Evolutionary conservation across 768 basidiomycete species (phyloP).

Genomic region (Rhizopogon rudus): DNA sequence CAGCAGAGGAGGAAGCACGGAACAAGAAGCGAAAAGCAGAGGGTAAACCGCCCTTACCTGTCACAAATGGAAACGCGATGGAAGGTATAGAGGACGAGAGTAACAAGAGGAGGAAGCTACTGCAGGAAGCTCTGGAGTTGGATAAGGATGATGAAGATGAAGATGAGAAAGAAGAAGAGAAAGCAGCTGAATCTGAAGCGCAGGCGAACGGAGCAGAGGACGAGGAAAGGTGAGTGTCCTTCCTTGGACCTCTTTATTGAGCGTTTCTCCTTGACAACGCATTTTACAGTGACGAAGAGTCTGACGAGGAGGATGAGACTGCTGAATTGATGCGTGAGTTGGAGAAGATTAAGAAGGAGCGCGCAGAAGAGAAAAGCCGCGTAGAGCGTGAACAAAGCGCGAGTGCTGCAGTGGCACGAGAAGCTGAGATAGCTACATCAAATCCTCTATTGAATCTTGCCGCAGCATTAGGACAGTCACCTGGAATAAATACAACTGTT

Average conservation of each 20-base stretch:
- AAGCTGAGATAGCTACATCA: constrained; percentile 78
- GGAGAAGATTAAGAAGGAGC: constrained; percentile 97
- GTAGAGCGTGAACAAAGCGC: constrained; percentile 74
- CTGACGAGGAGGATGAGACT: constrained; percentile 83
- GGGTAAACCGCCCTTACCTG: constrained; percentile 44
- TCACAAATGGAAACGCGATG: constrained; percentile 27
- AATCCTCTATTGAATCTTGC: constrained; percentile 91
- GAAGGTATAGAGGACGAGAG: constrained; percentile 50
- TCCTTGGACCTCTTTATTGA: not conserved
- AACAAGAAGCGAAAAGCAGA: constrained; percentile 93
- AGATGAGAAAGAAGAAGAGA: constrained; percentile 40
- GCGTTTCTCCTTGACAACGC: not conserved
- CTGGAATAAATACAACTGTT: constrained; percentile 67
- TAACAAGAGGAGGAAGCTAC: constrained; percentile 80
- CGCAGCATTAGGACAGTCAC: constrained; percentile 78
- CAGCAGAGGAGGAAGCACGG: constrained; percentile 81
- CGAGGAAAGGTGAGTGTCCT: constrained; percentile 38
- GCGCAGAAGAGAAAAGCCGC: constrained; percentile 88
- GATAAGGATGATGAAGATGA: constrained; percentile 90
- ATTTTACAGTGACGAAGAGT: constrained; percentile 41
- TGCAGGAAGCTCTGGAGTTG: constrained; percentile 82
- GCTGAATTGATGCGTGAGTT: constrained; percentile 92
- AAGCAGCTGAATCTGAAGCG: constrained; percentile 29
- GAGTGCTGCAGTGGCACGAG: constrained; percentile 53
- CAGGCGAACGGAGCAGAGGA: constrained; percentile 37